Base-by-base conservation (phyloP, 2,329 filamentous ascomycete genomes). In the Scytalidium lignicola region DNA sequence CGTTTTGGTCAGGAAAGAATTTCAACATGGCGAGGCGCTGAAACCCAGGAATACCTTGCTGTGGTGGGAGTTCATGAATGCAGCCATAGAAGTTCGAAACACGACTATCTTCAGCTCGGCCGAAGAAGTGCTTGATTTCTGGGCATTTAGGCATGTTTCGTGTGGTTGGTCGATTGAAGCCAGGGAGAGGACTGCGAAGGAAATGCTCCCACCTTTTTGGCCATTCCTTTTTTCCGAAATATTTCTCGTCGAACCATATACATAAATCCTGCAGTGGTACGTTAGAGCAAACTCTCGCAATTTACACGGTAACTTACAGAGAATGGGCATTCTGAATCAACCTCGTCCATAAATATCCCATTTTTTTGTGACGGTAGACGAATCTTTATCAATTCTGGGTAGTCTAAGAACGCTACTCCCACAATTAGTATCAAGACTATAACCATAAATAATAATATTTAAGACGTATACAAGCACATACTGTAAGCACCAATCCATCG, bases 21-120 rank as follows among this genome's bases (percentile, higher is more conserved):
- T 76, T 78, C 69, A 80, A 74, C 65, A 80, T 73, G 0, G 70
- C 74, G 48, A 80, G 64, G 26, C 76, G 70, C 62, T 78, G 73
- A 67, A 74, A 81, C 18, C 78, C 78, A 0, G 71, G 69, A 12
- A 80, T 73, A 1, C 66, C 69, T 15, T 67, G 52, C 53, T 80
- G 77, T 2, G 64, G 55, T 1, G 73, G 73, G 1, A 80, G 61
- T 0, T 70, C 62, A 54, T 78, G 76, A 18, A 80, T 61, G 65
- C 72, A 76, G 41, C 77, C 77, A 47, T 57, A 63, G 23, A 65
- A 56, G 37, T 63, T 55, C 4, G 56, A 59, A 28, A 48, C 51
- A 3, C 57, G 58, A 6, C 68, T 68, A 15, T 65, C 62, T 50
- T 72, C 67, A 22, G 67, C 68, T 26, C 69, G 58, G 41, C 64